Conservation (phyloP, 768 basidiomycete genomes). For the Boletus rubropictus region DNA sequence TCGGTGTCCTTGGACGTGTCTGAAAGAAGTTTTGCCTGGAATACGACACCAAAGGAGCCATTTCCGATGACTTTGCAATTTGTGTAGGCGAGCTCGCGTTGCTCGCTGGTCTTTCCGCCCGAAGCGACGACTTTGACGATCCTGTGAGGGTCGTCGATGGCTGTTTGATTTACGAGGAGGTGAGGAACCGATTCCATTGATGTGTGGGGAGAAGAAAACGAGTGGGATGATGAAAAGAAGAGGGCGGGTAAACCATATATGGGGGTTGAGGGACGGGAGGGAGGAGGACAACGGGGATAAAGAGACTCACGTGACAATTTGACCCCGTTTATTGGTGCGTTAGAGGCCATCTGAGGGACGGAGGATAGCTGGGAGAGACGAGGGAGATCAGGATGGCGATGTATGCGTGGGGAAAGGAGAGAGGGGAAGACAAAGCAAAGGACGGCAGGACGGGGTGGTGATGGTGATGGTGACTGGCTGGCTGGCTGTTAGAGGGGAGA, state of each 20-base stretch:
- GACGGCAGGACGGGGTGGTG: slow-evolving; percentile 4
- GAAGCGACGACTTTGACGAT: slow-evolving; percentile 93
- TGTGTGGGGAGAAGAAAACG: slow-evolving; percentile 35
- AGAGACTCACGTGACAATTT: slow-evolving; percentile 73
- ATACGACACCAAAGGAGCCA: slow-evolving; percentile 98
- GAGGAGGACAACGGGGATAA: slow-evolving; percentile 13
- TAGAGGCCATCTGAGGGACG: slow-evolving; percentile 52
- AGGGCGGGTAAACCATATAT: slow-evolving; percentile 27
- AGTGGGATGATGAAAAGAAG: slow-evolving; percentile 23
- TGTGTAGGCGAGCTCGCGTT: slow-evolving; percentile 86
- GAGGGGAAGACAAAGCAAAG: background rate
- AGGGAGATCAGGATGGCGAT: slow-evolving; percentile 14
- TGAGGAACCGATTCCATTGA: slow-evolving; percentile 27
- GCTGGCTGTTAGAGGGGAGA: slow-evolving; percentile 2
- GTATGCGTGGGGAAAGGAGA: slow-evolving; percentile 1
- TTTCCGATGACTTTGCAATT: slow-evolving; percentile 99
- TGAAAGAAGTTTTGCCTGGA: slow-evolving; percentile 82
- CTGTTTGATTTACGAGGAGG: slow-evolving; percentile 34
- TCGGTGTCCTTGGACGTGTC: slow-evolving; percentile 56
- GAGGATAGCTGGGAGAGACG: slow-evolving; percentile 4
- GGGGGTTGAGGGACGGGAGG: slow-evolving; percentile 17
- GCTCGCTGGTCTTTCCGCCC: slow-evolving; percentile 89
- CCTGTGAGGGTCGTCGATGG: slow-evolving; percentile 94
- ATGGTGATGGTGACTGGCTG: background rate
- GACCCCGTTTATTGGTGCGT: slow-evolving; percentile 82